A percentile compares a stretch with the other conserved stretches of the same genome.
Conservation (phyloP, 345 rosid genomes). For the Viola odorata region DNA sequence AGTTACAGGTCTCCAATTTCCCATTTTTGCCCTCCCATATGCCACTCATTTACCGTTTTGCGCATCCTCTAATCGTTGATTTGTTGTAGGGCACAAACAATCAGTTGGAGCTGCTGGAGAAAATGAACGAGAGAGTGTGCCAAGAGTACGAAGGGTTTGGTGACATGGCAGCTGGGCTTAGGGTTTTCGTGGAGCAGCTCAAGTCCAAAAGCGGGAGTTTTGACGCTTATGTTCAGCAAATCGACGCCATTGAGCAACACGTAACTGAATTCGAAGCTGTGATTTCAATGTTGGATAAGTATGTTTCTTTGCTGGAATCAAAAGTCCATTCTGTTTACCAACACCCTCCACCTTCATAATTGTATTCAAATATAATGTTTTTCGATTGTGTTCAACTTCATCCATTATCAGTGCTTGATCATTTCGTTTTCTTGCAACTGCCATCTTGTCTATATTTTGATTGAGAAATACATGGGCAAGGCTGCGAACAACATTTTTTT, state of each 20-base stretch:
- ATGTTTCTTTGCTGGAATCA: slow-evolving; percentile 68
- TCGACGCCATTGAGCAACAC: slow-evolving; percentile 68
- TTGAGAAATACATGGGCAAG: no score
- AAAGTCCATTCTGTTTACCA: slow-evolving; percentile 39
- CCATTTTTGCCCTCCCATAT: background rate
- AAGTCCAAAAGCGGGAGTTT: slow-evolving; percentile 54
- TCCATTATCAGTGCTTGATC: background rate
- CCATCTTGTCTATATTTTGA: no score
- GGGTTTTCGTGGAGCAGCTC: slow-evolving; percentile 74
- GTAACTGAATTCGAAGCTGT: slow-evolving; percentile 76
- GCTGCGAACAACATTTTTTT: no score
- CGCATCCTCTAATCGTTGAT: background rate
- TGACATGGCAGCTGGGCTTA: slow-evolving; percentile 69
- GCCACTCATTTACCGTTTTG: background rate
- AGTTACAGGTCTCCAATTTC: slow-evolving; percentile 50
- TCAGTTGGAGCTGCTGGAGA: slow-evolving; percentile 66
- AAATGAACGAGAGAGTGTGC: slow-evolving; percentile 70
- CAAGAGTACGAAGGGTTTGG: slow-evolving; percentile 69
- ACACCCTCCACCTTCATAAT: slow-evolving; percentile 14
- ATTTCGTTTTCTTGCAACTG: no score
- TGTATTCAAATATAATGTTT: background rate
- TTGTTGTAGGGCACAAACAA: slow-evolving; percentile 55
- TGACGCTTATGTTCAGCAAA: slow-evolving; percentile 70
- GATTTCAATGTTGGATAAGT: slow-evolving; percentile 64
- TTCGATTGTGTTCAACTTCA: background rate